Evolutionary conservation across 768 basidiomycete species (phyloP), one percentile per base, ranked within the genome.

Genomic region (Termitomyces eurrhizus): DNA sequence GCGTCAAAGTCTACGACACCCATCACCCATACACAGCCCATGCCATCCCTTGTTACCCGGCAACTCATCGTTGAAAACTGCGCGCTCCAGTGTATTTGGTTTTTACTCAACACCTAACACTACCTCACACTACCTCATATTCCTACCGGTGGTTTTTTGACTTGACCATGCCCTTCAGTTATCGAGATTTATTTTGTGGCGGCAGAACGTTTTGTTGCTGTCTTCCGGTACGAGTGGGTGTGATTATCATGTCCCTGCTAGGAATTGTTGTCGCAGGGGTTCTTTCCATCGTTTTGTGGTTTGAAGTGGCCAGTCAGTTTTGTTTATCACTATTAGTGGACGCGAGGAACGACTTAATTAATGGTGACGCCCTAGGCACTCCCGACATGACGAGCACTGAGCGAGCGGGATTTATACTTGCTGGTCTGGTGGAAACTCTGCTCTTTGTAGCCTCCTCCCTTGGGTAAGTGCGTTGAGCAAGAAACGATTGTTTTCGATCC

Each of bases 181-280:
- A 81, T 67, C 74, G 72, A 58, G 73, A 75, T 36, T 70, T 80
- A 51, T 70, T 86, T 51, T 79, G 82, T 50, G 80, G 78, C 32
- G 79, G 83, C n/a, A 76, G 65, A 39, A 80, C 74, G 3, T 88
- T 82, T 68, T 89, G 87, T 66, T 87, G 77, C 64, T 87, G 87
- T 64, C 69, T 88, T 62, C 85, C 85, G 33, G 84, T 87, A 7
- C 80, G 87, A 59, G 58, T 82, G 5, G 86, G 88, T 37, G 86
- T 88, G 36, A 74, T 84, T 49, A 65, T 80, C 48, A 79, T 85
- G 76, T 77, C 84, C 33, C 59, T 80, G 3, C 69, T 88, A 8
- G 81, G 80, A 1, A 79, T 86, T 57, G 63, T 87, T 21, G 72
- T 87, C 35, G 76, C 84, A 8, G 86, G 82, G 1, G 60, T 81